Evolutionary conservation across 2,329 filamentous ascomycete species (phyloP).

Genomic region (Penicillium sp.): DNA sequence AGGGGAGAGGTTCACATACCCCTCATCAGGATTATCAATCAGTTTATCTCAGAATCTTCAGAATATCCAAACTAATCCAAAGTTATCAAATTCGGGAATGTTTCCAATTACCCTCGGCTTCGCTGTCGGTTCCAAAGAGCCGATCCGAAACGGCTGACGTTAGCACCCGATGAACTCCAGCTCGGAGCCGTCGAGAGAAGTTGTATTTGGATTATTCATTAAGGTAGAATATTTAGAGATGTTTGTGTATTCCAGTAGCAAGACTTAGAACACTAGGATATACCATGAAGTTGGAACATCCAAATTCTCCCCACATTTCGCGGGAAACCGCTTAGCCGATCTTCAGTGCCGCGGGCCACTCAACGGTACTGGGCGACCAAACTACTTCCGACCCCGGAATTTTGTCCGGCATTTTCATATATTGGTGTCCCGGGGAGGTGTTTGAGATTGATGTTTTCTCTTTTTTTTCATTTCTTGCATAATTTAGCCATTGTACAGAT

Average conservation of each 20-base stretch:
- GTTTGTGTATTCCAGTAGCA: not conserved
- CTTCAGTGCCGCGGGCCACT: constrained; percentile 28
- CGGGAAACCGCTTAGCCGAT: constrained; percentile 41
- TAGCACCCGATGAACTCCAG: not conserved
- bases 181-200: not conserved
- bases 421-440: constrained; percentile 15
- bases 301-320: constrained; percentile 21
- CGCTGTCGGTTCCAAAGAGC: not conserved
- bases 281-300: not conserved
- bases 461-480: not conserved
- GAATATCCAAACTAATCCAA: not conserved
- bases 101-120: not conserved
- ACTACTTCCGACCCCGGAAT: constrained; percentile 32
- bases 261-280: not conserved
- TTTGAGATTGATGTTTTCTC: constrained; percentile 6
- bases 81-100: not conserved
- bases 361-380: constrained; percentile 19
- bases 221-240: not conserved
- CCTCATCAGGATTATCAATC: not conserved
- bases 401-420: constrained; percentile 42
- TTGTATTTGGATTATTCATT: no score
- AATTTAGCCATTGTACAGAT: not conserved
- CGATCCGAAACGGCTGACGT: constrained; percentile 4
- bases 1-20: not conserved
- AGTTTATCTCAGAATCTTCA: not conserved